These are phyloP conservation scores for Euphorbia lathyris DNA, from an alignment of 345 rosid species.

Conservation along the genomic window DNA sequence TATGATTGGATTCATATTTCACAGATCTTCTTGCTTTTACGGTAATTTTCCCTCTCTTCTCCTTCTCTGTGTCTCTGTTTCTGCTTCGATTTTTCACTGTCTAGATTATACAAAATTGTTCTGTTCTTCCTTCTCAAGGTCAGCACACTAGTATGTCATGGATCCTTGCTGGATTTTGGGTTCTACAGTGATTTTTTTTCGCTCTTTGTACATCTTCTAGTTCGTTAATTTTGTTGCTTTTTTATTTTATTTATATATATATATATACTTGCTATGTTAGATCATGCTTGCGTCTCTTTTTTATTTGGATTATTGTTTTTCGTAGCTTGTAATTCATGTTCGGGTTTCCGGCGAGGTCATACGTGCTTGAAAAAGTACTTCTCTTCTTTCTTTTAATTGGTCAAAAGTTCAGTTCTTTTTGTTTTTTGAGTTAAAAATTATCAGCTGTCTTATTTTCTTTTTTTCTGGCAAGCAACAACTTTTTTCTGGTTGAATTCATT, in stretches of 20 bases:
- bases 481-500: no score
- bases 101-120: neutral
- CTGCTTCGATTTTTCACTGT: neutral
- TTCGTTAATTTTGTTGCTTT: neutral
- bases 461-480: no score
- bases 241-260: neutral
- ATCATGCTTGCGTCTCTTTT: neutral
- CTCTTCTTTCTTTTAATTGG: neutral
- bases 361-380: neutral
- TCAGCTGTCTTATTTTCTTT: neutral
- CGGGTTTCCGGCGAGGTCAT: neutral
- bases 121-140: neutral
- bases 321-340: neutral
- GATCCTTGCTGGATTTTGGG: neutral
- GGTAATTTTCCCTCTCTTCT: slow-evolving; percentile 33
- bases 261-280: neutral
- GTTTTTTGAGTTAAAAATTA: neutral
- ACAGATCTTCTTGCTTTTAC: slow-evolving; percentile 24
- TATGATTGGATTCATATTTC: neutral
- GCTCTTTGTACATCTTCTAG: neutral
- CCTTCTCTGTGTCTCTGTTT: slow-evolving; percentile 6
- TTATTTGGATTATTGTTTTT: neutral
- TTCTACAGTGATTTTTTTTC: neutral
- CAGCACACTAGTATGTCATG: neutral
- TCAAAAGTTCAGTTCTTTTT: neutral